Evolutionary conservation across 129 eudicot species (phyloP).

Genomic region (Kitagawia praeruptora): DNA sequence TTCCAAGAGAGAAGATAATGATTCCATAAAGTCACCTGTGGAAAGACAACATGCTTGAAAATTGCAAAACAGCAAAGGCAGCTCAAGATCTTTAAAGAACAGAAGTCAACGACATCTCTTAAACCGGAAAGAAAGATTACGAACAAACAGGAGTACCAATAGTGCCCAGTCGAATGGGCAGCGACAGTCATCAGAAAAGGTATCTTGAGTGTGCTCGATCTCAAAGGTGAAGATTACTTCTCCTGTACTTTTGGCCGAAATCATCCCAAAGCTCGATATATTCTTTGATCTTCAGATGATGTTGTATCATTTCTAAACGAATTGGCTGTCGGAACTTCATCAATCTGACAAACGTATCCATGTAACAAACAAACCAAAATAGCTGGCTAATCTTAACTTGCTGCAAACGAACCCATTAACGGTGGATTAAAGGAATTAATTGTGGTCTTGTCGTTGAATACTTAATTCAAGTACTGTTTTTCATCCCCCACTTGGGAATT

Average conservation of each 20-base stretch:
- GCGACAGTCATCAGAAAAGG: conserved; percentile 42
- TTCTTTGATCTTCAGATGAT: conserved; percentile 51
- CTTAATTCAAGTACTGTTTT: no score
- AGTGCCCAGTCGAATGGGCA: conserved; percentile 14
- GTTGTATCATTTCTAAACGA: conserved; percentile 70
- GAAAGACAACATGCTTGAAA: neutral
- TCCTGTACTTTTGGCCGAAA: conserved; percentile 72
- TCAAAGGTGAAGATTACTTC: conserved; percentile 77
- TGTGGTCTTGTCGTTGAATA: no score
- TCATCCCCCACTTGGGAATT: no score
- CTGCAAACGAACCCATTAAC: neutral
- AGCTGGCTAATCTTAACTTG: neutral
- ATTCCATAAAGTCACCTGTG: neutral
- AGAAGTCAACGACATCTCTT: conserved; percentile 27
- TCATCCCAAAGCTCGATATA: conserved; percentile 68
- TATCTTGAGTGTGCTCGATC: conserved; percentile 83
- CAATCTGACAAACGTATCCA: neutral
- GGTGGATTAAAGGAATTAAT: no score
- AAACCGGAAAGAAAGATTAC: conserved; percentile 30
- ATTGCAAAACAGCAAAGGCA: neutral
- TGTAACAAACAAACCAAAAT: neutral
- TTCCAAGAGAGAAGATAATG: conserved; percentile 1
- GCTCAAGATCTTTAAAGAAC: neutral
- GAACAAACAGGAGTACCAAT: conserved; percentile 1
- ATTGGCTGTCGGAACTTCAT: conserved; percentile 39